These are phyloP conservation scores for Monosporascus sp. DNA, from an alignment of 2,329 filamentous ascomycete species.

Conservation along the genomic window DNA sequence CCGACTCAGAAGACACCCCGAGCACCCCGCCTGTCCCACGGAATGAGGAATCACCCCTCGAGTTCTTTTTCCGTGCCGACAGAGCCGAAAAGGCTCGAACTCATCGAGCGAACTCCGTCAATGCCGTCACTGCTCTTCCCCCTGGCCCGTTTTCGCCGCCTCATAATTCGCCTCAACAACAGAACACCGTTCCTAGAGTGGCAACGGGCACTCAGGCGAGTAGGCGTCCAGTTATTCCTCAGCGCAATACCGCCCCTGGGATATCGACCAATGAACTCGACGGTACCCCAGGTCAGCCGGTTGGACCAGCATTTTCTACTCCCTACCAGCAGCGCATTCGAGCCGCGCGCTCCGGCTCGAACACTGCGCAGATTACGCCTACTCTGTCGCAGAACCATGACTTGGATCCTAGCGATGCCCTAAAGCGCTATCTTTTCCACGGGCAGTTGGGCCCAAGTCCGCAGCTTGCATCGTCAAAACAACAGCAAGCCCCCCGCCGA, in stretches of 20 bases:
- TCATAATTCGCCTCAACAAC: slow-evolving; percentile 30
- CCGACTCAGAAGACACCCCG: slow-evolving; percentile 44
- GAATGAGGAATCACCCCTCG: slow-evolving; percentile 67
- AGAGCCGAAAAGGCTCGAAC: slow-evolving; percentile 67
- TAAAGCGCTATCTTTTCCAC: slow-evolving; percentile 53
- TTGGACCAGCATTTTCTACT: slow-evolving; percentile 64
- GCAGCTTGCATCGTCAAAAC: slow-evolving; percentile 5
- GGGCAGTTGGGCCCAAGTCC: slow-evolving; percentile 21
- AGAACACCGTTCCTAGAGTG: slow-evolving; percentile 25
- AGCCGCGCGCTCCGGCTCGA: slow-evolving; percentile 39
- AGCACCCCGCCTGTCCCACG: slow-evolving; percentile 28
- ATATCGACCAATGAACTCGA: slow-evolving; percentile 68
- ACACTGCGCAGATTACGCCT: slow-evolving; percentile 15
- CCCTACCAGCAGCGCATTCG: slow-evolving; percentile 58
- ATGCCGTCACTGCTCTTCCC: slow-evolving; percentile 31
- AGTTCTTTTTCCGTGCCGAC: slow-evolving; percentile 86
- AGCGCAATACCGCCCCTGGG: slow-evolving; percentile 43
- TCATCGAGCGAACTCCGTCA: slow-evolving; percentile 46
- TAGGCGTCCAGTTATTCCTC: slow-evolving; percentile 25
- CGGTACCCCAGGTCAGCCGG: slow-evolving; percentile 46
- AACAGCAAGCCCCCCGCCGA: slow-evolving; percentile 6
- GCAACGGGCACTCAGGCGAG: slow-evolving; percentile 26
- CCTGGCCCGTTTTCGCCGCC: slow-evolving; percentile 49
- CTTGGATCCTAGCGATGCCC: slow-evolving; percentile 39
- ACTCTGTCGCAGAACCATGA: slow-evolving; percentile 9